Evolutionary conservation across 164 flowering plant genomes (phyloP).

Genomic region (Nymphaea colorata): DNA sequence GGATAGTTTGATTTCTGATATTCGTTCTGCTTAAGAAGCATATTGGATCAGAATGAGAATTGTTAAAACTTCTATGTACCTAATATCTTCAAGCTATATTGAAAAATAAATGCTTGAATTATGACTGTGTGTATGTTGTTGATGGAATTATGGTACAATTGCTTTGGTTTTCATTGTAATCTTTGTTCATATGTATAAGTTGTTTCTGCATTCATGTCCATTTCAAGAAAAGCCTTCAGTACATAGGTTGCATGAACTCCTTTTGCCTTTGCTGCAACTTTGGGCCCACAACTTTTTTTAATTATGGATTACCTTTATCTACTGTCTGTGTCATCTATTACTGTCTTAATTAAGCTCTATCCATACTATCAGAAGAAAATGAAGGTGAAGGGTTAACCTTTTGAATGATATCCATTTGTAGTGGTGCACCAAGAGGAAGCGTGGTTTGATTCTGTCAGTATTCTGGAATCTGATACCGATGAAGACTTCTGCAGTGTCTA

Average conservation of each 20-base stretch:
- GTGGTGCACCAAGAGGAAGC: conserved; percentile 63
- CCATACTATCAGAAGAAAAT: background rate
- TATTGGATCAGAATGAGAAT: too few species aligned
- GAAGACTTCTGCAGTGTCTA: conserved; percentile 83
- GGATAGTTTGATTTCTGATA: too few species aligned
- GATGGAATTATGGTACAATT: background rate
- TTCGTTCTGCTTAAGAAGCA: too few species aligned
- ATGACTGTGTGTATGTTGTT: too few species aligned
- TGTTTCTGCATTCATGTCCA: background rate
- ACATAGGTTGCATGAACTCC: too few species aligned
- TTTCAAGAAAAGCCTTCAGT: background rate
- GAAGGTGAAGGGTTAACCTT: background rate
- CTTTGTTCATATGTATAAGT: background rate
- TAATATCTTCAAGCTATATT: too few species aligned
- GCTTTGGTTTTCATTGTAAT: background rate
- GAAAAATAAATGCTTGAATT: too few species aligned
- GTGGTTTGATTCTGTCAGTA: conserved; percentile 86
- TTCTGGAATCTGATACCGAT: conserved; percentile 90
- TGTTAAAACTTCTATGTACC: too few species aligned
- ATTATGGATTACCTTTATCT: background rate
- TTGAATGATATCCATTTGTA: conserved; percentile 20
- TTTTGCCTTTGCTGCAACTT: too few species aligned
- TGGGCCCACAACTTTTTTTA: background rate
- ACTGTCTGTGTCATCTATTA: too few species aligned
- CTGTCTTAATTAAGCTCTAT: background rate